Evolutionary conservation across 164 flowering plant genomes (phyloP).

Genomic region (Santalum album): DNA sequence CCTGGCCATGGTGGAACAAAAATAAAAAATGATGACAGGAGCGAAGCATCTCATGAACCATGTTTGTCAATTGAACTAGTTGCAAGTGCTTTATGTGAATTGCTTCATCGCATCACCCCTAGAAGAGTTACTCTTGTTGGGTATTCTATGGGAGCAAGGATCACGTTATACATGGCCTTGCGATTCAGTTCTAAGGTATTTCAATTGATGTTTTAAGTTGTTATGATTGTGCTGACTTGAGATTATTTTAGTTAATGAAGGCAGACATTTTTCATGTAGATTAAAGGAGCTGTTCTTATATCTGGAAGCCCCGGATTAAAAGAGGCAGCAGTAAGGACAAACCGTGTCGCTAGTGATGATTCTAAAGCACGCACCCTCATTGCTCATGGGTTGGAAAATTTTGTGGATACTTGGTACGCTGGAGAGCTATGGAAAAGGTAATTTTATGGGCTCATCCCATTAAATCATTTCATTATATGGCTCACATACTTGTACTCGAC

Average conservation of each 20-base stretch:
- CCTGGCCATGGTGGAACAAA: constrained; percentile 90
- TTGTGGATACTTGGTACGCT: constrained; percentile 68
- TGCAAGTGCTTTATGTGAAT: constrained; percentile 35
- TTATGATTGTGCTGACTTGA: constrained; percentile 1
- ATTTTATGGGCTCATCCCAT: background rate
- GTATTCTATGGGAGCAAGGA: constrained; percentile 97
- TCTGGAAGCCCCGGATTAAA: constrained; percentile 96
- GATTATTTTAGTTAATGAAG: constrained; percentile 1
- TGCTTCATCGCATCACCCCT: constrained; percentile 34
- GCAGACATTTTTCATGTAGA: constrained; percentile 21
- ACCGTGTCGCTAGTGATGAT: constrained; percentile 67
- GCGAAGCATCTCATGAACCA: constrained; percentile 15
- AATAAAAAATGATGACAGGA: constrained; percentile 13
- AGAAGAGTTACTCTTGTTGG: constrained; percentile 63
- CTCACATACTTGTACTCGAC: too few relatives aligned
- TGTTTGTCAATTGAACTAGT: constrained; percentile 50
- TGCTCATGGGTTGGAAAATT: constrained; percentile 48
- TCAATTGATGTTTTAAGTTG: background rate
- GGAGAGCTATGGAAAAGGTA: constrained; percentile 80
- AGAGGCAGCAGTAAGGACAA: constrained; percentile 33
- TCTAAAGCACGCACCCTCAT: constrained; percentile 40
- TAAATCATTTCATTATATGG: too few relatives aligned
- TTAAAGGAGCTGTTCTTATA: constrained; percentile 63
- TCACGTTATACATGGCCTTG: constrained; percentile 72
- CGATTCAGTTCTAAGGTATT: constrained; percentile 51